phyloP scores from a whole-genome alignment of 371 early-diverging fungal species.

The Saksenaea vasiformis region DNA sequence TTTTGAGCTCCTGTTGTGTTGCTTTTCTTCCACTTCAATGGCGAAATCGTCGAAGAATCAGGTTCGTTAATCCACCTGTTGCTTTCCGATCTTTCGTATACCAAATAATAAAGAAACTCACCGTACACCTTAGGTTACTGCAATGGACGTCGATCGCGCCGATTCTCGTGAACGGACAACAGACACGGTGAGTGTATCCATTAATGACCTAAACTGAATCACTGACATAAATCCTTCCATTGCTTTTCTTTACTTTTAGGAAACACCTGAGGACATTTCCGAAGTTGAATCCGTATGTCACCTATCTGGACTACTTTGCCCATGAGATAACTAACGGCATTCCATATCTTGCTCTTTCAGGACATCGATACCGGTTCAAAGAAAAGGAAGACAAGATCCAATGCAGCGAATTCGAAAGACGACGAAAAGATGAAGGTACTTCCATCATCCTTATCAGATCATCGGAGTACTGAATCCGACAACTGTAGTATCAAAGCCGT shows the following conservation, averaged over 20 bases:
- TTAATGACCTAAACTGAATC: not conserved
- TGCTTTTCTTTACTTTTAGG: not conserved
- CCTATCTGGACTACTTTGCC: not conserved
- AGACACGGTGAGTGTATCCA: not conserved
- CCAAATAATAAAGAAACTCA: not conserved
- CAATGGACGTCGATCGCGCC: conserved; percentile 6
- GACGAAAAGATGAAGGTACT: not conserved
- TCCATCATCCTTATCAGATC: not conserved
- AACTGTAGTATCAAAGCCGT: conserved; percentile 39
- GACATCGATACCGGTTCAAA: not conserved
- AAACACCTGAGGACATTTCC: not conserved
- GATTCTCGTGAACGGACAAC: not conserved
- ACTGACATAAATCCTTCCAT: not conserved
- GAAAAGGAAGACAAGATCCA: not conserved
- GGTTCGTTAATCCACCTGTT: not conserved
- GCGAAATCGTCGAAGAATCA: not conserved
- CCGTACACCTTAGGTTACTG: not conserved
- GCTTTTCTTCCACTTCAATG: conserved; percentile 1
- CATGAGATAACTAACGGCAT: not conserved
- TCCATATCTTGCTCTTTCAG: not conserved
- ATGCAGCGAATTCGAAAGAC: not conserved
- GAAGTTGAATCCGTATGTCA: not conserved
- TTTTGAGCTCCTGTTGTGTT: conserved; percentile 1
- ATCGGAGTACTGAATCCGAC: not conserved
- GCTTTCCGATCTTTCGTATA: not conserved